A percentile compares a stretch with the other conserved stretches of the same genome.
Conservation (phyloP, 805 yeast genomes). For the Metschnikowia reukaufii region DNA sequence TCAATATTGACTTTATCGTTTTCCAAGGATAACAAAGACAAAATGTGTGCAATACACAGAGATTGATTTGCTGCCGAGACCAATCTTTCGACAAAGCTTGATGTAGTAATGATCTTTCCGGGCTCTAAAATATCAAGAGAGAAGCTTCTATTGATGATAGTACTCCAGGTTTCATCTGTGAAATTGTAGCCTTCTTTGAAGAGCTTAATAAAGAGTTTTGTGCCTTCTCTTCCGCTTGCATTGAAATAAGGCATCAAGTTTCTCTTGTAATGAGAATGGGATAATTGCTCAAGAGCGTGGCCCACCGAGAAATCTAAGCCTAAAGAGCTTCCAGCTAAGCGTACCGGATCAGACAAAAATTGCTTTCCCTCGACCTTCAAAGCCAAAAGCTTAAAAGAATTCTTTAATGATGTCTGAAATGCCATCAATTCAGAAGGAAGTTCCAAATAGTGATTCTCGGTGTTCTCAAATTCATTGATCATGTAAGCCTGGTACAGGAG, state of each 20-base stretch:
- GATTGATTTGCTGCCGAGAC: constrained; percentile 2
- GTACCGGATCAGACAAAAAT: not conserved
- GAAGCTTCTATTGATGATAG: constrained; percentile 31
- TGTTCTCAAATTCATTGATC: constrained; percentile 38
- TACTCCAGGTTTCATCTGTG: constrained; percentile 31
- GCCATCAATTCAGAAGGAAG: constrained; percentile 24
- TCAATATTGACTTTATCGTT: constrained; percentile 30
- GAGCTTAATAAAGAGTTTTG: constrained; percentile 25
- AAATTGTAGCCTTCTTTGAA: constrained; percentile 35
- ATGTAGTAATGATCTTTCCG: constrained; percentile 17
- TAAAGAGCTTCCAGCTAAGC: not conserved
- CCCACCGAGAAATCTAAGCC: not conserved
- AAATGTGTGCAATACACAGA: constrained; percentile 4
- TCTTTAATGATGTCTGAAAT: constrained; percentile 18
- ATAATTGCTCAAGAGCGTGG: not conserved
- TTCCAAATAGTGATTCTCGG: constrained; percentile 38
- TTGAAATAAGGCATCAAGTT: constrained; percentile 31
- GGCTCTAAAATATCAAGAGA: constrained; percentile 22
- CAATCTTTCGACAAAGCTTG: constrained; percentile 26
- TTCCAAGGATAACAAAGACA: constrained; percentile 21
- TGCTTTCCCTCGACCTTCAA: not conserved
- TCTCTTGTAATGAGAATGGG: constrained; percentile 13
- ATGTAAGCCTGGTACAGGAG: constrained; percentile 31
- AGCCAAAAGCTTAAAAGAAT: not conserved
- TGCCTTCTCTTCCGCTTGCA: constrained; percentile 28